Evolutionary conservation across 495 filamentous ascomycete species (phyloP).

Genomic region (Penicillium flavigenum): DNA sequence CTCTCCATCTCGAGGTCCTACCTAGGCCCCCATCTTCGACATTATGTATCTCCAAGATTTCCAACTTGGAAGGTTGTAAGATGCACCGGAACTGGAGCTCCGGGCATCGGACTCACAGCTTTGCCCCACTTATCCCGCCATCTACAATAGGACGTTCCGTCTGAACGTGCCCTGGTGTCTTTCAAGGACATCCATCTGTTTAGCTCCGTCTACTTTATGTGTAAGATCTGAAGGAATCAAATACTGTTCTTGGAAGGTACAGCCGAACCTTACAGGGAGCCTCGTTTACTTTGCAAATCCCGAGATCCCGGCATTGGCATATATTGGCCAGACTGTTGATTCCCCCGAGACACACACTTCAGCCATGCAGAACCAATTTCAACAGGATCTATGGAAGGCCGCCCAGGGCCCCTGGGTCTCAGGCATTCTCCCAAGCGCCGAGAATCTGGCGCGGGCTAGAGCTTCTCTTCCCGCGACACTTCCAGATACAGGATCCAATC

Average conservation of each 20-base stretch:
- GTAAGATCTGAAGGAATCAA: constrained; percentile 2
- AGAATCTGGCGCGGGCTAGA: constrained; percentile 36
- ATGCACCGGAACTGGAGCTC: neutral
- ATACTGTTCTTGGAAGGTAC: constrained; percentile 18
- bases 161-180: neutral
- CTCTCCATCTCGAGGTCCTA: neutral
- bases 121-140: neutral
- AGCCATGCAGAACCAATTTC: constrained; percentile 25
- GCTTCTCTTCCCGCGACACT: constrained; percentile 42
- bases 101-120: neutral
- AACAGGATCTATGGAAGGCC: constrained; percentile 38
- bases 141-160: neutral
- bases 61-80: neutral
- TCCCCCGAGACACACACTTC: neutral
- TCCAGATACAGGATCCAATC: constrained; percentile 43
- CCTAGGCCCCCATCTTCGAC: neutral
- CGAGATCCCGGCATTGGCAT: constrained; percentile 21
- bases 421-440: constrained; percentile 36
- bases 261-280: constrained; percentile 15
- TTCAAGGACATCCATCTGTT: neutral
- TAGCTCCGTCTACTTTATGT: neutral
- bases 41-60: neutral
- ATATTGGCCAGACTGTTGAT: neutral
- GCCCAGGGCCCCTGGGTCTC: constrained; percentile 35
- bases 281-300: constrained; percentile 14